Conservation (phyloP, 75 land plant species). For the Picea glauca region DNA sequence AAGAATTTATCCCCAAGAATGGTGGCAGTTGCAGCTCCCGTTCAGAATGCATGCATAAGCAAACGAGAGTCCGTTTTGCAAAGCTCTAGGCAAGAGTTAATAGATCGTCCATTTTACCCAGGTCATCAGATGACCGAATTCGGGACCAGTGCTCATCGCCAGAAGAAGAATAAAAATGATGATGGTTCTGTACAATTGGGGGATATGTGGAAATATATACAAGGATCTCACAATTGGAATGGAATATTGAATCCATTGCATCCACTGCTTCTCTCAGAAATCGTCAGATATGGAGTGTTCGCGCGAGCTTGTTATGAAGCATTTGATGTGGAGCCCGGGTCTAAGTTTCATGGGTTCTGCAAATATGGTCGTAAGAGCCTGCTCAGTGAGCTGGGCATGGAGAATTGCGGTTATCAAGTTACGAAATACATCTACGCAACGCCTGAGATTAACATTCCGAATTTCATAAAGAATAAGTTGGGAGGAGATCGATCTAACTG, state of each 20-base stretch:
- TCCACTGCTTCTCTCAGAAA: conserved; percentile 47
- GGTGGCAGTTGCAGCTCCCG: background rate
- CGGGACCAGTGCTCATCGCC: background rate
- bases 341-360: conserved; percentile 62
- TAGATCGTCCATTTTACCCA: background rate
- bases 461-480: background rate
- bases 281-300: conserved; percentile 74
- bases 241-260: conserved; percentile 32
- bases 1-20: background rate
- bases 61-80: background rate
- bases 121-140: too few species aligned
- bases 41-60: background rate
- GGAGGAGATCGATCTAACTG: conserved; percentile 36
- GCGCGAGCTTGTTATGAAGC: conserved; percentile 54
- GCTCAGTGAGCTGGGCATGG: conserved; percentile 31
- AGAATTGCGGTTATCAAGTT: conserved; percentile 44
- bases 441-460: conserved; percentile 36
- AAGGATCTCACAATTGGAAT: conserved; percentile 63
- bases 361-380: conserved; percentile 26
- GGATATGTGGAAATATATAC: conserved; percentile 48
- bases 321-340: conserved; percentile 62
- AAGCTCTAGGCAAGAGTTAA: background rate
- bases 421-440: conserved; percentile 81
- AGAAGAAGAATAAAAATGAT: background rate
- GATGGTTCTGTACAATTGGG: background rate